Conservation (phyloP, 2,329 filamentous ascomycete genomes). For the Cercospora sojina region DNA sequence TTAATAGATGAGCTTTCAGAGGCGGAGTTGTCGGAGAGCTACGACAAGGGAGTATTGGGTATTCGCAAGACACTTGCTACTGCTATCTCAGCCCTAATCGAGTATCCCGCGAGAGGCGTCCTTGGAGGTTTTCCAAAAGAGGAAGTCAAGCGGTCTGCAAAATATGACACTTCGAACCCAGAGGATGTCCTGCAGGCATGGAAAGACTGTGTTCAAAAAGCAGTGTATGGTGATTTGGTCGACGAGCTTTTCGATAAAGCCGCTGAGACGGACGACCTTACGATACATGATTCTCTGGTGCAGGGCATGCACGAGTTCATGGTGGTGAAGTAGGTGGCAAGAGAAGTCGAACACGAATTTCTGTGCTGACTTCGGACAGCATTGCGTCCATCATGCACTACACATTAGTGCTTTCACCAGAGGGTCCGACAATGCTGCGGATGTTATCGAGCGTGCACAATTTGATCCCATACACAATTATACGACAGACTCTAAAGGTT, state of each 20-base stretch:
- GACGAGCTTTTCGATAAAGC: slow-evolving; percentile 64
- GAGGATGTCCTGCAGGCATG: slow-evolving; percentile 64
- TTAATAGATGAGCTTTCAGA: slow-evolving; percentile 63
- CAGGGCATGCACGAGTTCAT: slow-evolving; percentile 66
- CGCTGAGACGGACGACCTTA: slow-evolving; percentile 60
- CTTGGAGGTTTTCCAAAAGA: slow-evolving; percentile 59
- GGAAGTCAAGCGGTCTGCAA: slow-evolving; percentile 32
- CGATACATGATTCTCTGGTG: slow-evolving; percentile 61
- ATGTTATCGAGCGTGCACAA: slow-evolving; percentile 69
- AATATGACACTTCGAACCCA: slow-evolving; percentile 61
- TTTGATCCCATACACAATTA: slow-evolving; percentile 68
- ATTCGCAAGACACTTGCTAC: slow-evolving; percentile 73
- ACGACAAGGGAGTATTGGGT: slow-evolving; percentile 74
- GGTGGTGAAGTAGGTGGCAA: slow-evolving; percentile 62
- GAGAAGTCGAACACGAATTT: neutral
- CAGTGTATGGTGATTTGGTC: slow-evolving; percentile 67
- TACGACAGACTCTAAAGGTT: slow-evolving; percentile 70
- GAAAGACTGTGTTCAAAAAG: slow-evolving; percentile 63
- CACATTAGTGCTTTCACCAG: slow-evolving; percentile 68
- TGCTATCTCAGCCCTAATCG: slow-evolving; percentile 66
- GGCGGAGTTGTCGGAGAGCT: slow-evolving; percentile 74
- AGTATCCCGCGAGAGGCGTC: slow-evolving; percentile 65
- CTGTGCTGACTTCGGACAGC: slow-evolving; percentile 42
- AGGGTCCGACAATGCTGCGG: slow-evolving; percentile 71
- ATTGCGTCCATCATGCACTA: slow-evolving; percentile 73